Evolutionary conservation across 2,329 filamentous ascomycete species (phyloP).

Genomic region (Hymenoscyphus scutula): DNA sequence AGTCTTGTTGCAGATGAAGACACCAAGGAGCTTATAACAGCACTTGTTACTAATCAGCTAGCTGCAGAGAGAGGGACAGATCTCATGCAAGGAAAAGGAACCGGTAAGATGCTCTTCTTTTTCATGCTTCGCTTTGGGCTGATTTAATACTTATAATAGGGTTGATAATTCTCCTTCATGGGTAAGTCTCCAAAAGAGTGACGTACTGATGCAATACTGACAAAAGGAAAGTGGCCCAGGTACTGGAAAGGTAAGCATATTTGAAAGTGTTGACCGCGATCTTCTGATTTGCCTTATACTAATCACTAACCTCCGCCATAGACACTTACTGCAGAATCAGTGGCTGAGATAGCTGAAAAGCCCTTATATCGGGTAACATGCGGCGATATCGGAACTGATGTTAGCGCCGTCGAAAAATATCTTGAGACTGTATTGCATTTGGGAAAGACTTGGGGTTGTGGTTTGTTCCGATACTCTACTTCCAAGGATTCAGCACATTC

Average conservation of each 20-base stretch:
- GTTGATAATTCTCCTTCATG: conserved; percentile 5
- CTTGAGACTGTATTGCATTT: neutral
- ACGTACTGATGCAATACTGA: no score
- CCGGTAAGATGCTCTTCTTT: neutral
- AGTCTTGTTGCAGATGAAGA: neutral
- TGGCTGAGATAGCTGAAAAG: neutral
- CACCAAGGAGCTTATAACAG: neutral
- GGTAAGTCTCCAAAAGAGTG: no score
- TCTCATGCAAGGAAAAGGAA: conserved; percentile 17
- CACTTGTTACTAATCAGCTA: neutral
- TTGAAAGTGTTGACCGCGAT: no score
- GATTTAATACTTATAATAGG: no score
- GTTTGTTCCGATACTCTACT: neutral
- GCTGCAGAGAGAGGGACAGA: neutral
- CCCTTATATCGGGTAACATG: conserved; percentile 1
- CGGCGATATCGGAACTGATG: neutral
- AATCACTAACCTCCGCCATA: neutral
- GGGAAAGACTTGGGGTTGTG: neutral
- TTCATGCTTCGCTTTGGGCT: no score
- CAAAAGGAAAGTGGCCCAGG: no score
- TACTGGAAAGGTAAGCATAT: no score
- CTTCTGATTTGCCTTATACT: no score
- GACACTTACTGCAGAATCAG: conserved; percentile 36
- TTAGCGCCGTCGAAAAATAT: neutral
- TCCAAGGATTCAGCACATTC: neutral